Evolutionary conservation across 2,329 filamentous ascomycete genomes (phyloP).

Genomic region (Pestalotiopsis sp.): DNA sequence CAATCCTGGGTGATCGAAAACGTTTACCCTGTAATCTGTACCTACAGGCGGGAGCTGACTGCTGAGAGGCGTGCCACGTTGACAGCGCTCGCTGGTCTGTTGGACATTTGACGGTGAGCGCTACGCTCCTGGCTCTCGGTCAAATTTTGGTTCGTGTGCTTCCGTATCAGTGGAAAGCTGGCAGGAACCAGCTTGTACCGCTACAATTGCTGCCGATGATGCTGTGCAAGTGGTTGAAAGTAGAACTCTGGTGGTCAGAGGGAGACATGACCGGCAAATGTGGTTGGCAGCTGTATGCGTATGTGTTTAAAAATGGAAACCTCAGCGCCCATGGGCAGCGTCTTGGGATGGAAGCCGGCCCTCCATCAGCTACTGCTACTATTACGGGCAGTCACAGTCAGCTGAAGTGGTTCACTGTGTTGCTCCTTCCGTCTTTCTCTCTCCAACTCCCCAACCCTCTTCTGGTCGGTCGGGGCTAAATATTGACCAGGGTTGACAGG

Average conservation of each 20-base stretch:
- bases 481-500: too few species aligned
- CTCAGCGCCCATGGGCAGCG: background rate
- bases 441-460: too few species aligned
- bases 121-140: background rate
- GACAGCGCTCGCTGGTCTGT: background rate
- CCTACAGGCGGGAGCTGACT: background rate
- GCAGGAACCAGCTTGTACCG: background rate
- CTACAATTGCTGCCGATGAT: background rate
- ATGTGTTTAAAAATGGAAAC: background rate
- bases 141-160: background rate
- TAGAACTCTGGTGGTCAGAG: background rate
- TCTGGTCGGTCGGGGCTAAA: too few species aligned
- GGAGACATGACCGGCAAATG: background rate
- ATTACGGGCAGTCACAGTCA: conserved; percentile 10
- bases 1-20: background rate
- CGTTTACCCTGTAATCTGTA: background rate
- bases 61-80: conserved; percentile 8
- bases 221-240: background rate
- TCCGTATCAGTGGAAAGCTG: background rate
- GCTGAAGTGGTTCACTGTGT: background rate
- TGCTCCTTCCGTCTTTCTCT: background rate
- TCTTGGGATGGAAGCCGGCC: conserved; percentile 3
- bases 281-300: background rate
- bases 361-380: background rate
- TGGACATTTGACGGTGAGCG: conserved; percentile 5